A percentile compares a stretch with the other conserved stretches of the same genome.
Conservation (phyloP, 768 basidiomycete species). For the Mycena maculata region DNA sequence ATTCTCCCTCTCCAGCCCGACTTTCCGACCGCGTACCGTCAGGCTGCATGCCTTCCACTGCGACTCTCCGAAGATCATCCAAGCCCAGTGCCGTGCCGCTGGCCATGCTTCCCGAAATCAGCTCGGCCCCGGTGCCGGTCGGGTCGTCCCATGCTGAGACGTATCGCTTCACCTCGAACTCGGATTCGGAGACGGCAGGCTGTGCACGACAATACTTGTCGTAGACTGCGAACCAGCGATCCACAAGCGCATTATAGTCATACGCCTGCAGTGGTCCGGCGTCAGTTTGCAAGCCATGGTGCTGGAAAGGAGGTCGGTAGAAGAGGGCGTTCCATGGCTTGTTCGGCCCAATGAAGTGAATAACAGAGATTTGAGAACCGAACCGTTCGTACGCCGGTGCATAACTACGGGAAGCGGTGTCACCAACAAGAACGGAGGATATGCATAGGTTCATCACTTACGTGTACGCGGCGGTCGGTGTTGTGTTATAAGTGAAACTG, state of each 20-base stretch:
- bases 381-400: constrained; percentile 97
- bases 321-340: constrained; percentile 92
- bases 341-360: constrained; percentile 96
- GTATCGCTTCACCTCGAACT: constrained; percentile 76
- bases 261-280: constrained; percentile 60
- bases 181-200: constrained; percentile 51
- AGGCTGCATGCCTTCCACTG: constrained; percentile 66
- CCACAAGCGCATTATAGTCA: constrained; percentile 83
- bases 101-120: constrained; percentile 37
- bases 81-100: constrained; percentile 59
- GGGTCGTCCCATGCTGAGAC: constrained; percentile 80
- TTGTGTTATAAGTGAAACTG: constrained; percentile 98
- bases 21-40: constrained; percentile 35
- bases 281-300: constrained; percentile 32
- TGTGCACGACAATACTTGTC: constrained; percentile 86
- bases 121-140: constrained; percentile 30
- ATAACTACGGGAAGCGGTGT: constrained; percentile 68
- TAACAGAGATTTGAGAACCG: constrained; percentile 84
- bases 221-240: constrained; percentile 93
- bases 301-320: constrained; percentile 70
- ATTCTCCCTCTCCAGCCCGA: constrained; percentile 70
- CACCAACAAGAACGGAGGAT: constrained; percentile 36
- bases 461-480: constrained; percentile 97
- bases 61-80: constrained; percentile 71
- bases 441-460: constrained; percentile 57